These are phyloP conservation scores for Stropharia rugosoannulata DNA, from an alignment of 768 basidiomycete genomes.

Conservation along the genomic window DNA sequence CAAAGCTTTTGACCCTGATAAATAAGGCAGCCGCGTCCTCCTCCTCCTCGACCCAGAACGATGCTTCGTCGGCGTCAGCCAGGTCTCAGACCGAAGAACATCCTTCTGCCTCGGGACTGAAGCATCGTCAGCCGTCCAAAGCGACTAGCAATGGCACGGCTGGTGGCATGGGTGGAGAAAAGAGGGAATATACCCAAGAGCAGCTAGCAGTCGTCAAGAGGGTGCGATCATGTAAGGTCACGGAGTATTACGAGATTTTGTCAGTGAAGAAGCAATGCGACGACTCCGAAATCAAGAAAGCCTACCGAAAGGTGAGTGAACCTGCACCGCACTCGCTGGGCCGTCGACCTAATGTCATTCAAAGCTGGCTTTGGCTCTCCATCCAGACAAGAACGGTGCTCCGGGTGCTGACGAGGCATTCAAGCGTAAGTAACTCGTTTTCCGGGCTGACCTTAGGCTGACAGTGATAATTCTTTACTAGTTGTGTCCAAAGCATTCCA, in stretches of 20 bases:
- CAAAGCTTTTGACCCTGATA: slow-evolving; percentile 63
- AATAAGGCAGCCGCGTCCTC: slow-evolving; percentile 51
- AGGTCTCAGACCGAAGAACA: slow-evolving; percentile 61
- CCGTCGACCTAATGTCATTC: not conserved
- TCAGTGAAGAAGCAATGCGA: slow-evolving; percentile 77
- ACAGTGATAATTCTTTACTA: slow-evolving; percentile 29
- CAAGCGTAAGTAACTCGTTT: slow-evolving; percentile 62
- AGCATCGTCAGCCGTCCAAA: slow-evolving; percentile 50
- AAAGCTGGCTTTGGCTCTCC: slow-evolving; percentile 84
- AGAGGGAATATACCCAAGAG: slow-evolving; percentile 86
- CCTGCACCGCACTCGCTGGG: not conserved
- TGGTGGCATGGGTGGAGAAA: slow-evolving; percentile 65
- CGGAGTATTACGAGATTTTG: slow-evolving; percentile 93
- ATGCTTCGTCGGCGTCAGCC: slow-evolving; percentile 38
- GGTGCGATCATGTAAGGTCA: slow-evolving; percentile 81
- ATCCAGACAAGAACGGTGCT: slow-evolving; percentile 94
- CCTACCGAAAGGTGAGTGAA: slow-evolving; percentile 83
- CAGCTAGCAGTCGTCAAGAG: slow-evolving; percentile 83
- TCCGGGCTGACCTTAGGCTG: slow-evolving; percentile 2
- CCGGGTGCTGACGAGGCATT: slow-evolving; percentile 99
- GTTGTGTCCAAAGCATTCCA: slow-evolving; percentile 99
- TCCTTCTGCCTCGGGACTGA: slow-evolving; percentile 70
- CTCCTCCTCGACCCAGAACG: slow-evolving; percentile 42
- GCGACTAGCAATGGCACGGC: slow-evolving; percentile 47
- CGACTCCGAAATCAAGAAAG: slow-evolving; percentile 86